A percentile compares a stretch with the other conserved stretches of the same genome.
Conservation (phyloP, 768 basidiomycete species). For the Rhodotorula kratochvilovae region DNA sequence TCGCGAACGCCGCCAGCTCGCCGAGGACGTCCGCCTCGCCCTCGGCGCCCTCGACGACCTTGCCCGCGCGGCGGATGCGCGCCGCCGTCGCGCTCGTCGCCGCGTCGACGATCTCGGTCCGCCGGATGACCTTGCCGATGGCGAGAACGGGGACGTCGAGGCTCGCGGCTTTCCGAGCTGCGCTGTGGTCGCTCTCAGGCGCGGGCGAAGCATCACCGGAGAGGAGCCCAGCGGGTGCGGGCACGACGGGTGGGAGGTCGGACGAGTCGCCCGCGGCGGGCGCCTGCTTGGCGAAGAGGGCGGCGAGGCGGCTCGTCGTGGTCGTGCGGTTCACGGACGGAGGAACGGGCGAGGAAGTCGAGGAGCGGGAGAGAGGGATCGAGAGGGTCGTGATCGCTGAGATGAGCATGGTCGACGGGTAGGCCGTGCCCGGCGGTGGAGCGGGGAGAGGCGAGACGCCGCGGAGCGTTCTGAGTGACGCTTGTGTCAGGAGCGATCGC, state of each 20-base stretch:
- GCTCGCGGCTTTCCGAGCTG: background rate
- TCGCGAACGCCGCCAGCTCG: background rate
- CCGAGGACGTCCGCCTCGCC: constrained; percentile 3
- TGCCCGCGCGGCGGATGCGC: background rate
- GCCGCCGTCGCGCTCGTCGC: background rate
- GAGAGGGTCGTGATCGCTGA: constrained; percentile 10
- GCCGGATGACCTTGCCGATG: constrained; percentile 33
- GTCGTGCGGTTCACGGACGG: constrained; percentile 42
- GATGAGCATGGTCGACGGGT: constrained; percentile 17
- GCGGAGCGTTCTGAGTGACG: constrained; percentile 50
- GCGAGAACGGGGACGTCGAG: constrained; percentile 29
- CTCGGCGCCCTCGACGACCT: background rate
- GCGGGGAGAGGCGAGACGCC: constrained; percentile 50
- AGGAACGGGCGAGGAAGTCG: constrained; percentile 46
- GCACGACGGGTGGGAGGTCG: constrained; percentile 18
- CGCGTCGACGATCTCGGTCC: constrained; percentile 2
- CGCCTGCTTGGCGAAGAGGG: constrained; percentile 48
- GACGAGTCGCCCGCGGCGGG: background rate
- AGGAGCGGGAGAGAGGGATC: constrained; percentile 47
- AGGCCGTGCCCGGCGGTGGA: background rate
- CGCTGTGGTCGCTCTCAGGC: too few relatives aligned
- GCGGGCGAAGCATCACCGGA: background rate
- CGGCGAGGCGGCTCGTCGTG: constrained; percentile 43
- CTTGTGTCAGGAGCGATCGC: constrained; percentile 48
- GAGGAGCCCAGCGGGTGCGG: constrained; percentile 7